phyloP scores from a whole-genome alignment of 495 filamentous ascomycete species.

The Hyaloscypha hepaticicola region DNA sequence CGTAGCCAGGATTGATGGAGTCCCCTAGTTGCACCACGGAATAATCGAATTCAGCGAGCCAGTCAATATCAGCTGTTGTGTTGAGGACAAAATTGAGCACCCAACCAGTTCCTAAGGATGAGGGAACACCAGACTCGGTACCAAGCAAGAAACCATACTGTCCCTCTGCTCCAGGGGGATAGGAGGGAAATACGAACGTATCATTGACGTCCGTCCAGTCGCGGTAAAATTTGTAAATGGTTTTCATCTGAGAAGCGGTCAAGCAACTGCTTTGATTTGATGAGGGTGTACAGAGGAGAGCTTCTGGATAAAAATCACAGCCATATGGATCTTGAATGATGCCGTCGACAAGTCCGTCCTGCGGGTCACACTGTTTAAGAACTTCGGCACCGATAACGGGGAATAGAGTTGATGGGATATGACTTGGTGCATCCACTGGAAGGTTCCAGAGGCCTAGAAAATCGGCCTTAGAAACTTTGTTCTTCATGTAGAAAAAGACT shows the following conservation, averaged over 20 bases:
- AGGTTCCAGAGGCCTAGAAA: conserved; percentile 42
- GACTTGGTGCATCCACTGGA: conserved; percentile 44
- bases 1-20: conserved; percentile 42
- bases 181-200: conserved; percentile 54
- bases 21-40: conserved; percentile 40
- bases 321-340: conserved; percentile 61
- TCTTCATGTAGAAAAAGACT: too few species aligned
- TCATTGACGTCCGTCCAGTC: conserved; percentile 52
- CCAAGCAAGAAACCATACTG: conserved; percentile 39
- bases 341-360: conserved; percentile 62
- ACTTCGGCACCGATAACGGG: conserved; percentile 55
- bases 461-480: too few species aligned
- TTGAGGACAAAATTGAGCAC: conserved; percentile 45
- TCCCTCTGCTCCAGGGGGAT: conserved; percentile 42
- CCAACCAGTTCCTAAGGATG: conserved; percentile 41
- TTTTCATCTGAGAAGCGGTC: conserved; percentile 53
- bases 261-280: conserved; percentile 48
- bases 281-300: conserved; percentile 48
- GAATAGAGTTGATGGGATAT: conserved; percentile 52
- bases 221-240: conserved; percentile 52
- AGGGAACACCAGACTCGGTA: conserved; percentile 34
- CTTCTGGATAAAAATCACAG: conserved; percentile 54
- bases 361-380: conserved; percentile 61
- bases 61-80: conserved; percentile 33
- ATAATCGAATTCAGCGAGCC: conserved; percentile 40